A percentile compares a stretch with the other conserved stretches of the same genome.
phyloP scores from a whole-genome alignment of 148 eudicot genomes.

The Tetragonia tetragonoides region DNA sequence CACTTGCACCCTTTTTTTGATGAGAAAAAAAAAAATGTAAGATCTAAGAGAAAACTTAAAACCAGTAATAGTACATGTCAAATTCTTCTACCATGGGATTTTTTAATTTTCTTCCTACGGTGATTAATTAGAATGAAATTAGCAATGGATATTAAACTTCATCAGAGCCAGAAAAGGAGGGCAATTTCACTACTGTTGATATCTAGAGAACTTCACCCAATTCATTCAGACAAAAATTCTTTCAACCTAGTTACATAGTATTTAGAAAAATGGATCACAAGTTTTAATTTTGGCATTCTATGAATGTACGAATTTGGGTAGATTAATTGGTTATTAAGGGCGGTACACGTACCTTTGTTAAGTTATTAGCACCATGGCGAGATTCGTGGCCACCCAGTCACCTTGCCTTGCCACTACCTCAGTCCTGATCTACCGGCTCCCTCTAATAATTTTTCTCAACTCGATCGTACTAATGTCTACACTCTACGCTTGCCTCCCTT shows the following conservation, averaged over 20 bases:
- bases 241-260: neutral
- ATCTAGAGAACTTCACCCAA: neutral
- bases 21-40: no score
- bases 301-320: neutral
- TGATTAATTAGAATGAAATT: no score
- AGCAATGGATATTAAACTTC: no score
- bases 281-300: neutral
- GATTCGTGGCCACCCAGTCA: constrained; percentile 40
- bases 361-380: constrained; percentile 32
- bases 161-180: no score
- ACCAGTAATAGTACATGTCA: no score
- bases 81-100: no score
- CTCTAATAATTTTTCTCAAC: constrained; percentile 13
- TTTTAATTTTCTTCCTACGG: no score
- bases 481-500: neutral
- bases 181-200: neutral
- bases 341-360: neutral
- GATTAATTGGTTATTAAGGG: neutral
- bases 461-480: neutral
- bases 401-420: no score
- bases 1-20: no score
- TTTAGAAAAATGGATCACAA: neutral
- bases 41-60: no score
- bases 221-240: neutral
- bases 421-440: constrained; percentile 14